A percentile compares a stretch with the other conserved stretches of the same genome.
Conservation (phyloP, 202 grass and related monocot species). For the Digitaria exilis region DNA sequence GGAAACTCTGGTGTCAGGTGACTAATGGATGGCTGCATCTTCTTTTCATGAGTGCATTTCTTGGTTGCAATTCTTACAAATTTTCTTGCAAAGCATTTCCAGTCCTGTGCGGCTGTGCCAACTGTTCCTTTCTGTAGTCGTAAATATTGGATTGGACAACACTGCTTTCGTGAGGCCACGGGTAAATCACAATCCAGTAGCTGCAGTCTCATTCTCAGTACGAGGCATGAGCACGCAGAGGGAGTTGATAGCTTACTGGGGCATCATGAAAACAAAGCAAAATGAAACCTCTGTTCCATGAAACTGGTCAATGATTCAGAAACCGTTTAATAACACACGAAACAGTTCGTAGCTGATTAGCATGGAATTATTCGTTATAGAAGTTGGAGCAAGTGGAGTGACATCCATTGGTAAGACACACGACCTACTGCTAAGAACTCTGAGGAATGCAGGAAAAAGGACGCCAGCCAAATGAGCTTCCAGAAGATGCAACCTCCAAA, state of each 20-base stretch:
- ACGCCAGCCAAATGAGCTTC: constrained; percentile 19
- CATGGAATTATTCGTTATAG: constrained; percentile 22
- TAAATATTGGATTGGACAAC: background rate
- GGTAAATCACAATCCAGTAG: too few relatives aligned
- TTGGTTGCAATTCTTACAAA: background rate
- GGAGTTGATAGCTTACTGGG: background rate
- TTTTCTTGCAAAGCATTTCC: background rate
- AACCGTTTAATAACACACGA: background rate
- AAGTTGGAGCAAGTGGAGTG: background rate
- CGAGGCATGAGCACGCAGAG: background rate
- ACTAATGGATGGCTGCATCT: background rate
- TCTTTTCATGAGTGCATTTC: background rate
- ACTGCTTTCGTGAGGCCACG: too few relatives aligned
- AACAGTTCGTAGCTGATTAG: background rate
- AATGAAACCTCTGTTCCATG: background rate
- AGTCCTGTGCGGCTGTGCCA: background rate
- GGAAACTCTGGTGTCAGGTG: background rate
- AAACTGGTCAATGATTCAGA: background rate
- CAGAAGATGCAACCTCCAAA: constrained; percentile 31
- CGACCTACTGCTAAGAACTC: constrained; percentile 19
- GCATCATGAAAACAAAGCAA: background rate
- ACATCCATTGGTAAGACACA: background rate
- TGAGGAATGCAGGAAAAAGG: background rate
- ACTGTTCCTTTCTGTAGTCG: background rate
- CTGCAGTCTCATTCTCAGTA: background rate